Conservation (phyloP, 2,329 filamentous ascomycete genomes). For the Mollisia scopiformis region DNA sequence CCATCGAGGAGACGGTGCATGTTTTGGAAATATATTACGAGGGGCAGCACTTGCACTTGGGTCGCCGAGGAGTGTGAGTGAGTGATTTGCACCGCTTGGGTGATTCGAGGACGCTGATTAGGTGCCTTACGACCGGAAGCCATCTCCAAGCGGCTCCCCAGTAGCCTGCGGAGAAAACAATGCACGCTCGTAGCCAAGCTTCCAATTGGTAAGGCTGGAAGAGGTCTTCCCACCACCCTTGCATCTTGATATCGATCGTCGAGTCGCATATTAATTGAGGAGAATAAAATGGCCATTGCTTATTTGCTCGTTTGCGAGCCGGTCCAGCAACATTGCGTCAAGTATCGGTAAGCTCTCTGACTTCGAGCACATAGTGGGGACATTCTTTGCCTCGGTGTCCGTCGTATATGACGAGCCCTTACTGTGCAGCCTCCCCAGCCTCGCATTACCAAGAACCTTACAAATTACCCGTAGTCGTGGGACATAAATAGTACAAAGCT, state of each 20-base stretch:
- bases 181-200: too few relatives aligned
- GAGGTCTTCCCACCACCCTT: neutral
- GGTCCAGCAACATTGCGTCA: neutral
- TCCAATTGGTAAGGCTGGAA: constrained; percentile 24
- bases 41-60: neutral
- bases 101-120: neutral
- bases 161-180: neutral
- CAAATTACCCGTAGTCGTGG: constrained; percentile 4
- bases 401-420: constrained; percentile 1
- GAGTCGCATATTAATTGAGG: neutral
- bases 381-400: neutral
- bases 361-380: neutral
- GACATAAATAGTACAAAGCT: constrained; percentile 15
- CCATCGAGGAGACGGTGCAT: neutral
- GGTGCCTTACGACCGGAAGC: neutral
- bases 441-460: constrained; percentile 20
- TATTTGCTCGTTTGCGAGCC: neutral
- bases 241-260: neutral
- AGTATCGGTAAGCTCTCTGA: neutral
- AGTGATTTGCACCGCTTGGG: neutral
- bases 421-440: constrained; percentile 1
- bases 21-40: neutral
- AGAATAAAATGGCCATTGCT: neutral
- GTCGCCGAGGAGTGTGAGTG: neutral
- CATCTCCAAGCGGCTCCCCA: neutral